phyloP scores from a whole-genome alignment of 139 green algal species.

The Pleodorina starrii region DNA sequence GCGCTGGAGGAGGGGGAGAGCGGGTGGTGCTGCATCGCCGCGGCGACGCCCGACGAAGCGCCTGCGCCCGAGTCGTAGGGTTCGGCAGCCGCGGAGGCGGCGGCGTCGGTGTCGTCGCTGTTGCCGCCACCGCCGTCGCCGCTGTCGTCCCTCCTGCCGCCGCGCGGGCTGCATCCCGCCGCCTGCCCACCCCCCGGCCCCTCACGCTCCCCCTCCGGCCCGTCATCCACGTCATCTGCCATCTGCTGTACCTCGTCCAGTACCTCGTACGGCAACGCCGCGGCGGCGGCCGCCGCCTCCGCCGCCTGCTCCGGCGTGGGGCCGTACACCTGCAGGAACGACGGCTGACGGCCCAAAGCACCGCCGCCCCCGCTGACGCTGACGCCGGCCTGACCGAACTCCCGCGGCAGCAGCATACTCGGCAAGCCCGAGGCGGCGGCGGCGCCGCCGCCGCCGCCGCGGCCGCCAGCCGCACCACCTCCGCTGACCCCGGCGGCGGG shows the following conservation, averaged over 20 bases:
- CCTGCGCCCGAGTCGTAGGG: too few relatives aligned
- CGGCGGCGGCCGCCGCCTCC: constrained; percentile 11
- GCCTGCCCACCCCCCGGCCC: neutral
- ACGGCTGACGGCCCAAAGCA: neutral
- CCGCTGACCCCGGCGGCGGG: too few relatives aligned
- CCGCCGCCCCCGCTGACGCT: neutral
- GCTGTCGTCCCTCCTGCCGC: neutral
- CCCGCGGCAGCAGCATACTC: constrained; percentile 30
- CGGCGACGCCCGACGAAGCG: too few relatives aligned
- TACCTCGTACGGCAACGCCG: constrained; percentile 2
- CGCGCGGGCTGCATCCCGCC: neutral
- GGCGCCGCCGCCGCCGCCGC: neutral
- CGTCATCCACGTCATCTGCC: neutral
- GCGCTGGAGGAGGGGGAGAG: too few relatives aligned
- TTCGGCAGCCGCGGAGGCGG: neutral
- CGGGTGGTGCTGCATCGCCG: too few relatives aligned
- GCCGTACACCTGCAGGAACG: constrained; percentile 30
- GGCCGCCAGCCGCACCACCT: neutral
- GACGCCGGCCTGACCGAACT: too few relatives aligned
- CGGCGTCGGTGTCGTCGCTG: neutral
- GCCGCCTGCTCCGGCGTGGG: constrained; percentile 22
- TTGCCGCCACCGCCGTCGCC: neutral
- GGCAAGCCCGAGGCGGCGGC: neutral
- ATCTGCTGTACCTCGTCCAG: neutral
- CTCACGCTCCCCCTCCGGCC: neutral